Evolutionary conservation across 148 eudicot genomes (phyloP).

Genomic region (Rhododendron molle): DNA sequence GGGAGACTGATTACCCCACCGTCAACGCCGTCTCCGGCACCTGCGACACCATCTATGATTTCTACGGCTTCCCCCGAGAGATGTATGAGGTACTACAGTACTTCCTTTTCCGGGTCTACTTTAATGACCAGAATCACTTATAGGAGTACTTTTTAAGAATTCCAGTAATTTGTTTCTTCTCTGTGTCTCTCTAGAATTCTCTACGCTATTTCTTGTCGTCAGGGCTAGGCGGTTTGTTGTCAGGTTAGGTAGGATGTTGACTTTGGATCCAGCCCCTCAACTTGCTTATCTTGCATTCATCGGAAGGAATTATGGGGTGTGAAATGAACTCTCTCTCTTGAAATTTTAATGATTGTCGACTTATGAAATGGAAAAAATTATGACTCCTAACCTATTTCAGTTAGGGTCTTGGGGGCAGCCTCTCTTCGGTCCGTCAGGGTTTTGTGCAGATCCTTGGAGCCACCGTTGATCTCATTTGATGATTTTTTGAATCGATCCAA

Average conservation of each 20-base stretch:
- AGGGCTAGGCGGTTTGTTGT: not conserved
- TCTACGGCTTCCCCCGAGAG: slow-evolving; percentile 62
- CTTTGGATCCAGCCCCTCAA: not conserved
- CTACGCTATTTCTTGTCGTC: not conserved
- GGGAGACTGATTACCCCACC: slow-evolving; percentile 63
- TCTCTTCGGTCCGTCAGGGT: too few relatives aligned
- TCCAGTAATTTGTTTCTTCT: not conserved
- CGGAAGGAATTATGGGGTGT: too few relatives aligned
- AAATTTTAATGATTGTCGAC: too few relatives aligned
- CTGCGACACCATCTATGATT: slow-evolving; percentile 61
- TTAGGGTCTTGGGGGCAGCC: too few relatives aligned
- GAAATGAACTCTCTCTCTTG: too few relatives aligned
- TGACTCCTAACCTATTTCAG: too few relatives aligned
- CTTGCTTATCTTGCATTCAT: not conserved
- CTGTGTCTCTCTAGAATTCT: not conserved
- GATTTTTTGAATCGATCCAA: too few relatives aligned
- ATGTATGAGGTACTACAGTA: slow-evolving; percentile 52
- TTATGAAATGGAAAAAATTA: too few relatives aligned
- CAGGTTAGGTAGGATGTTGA: not conserved
- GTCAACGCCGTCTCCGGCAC: slow-evolving; percentile 42
- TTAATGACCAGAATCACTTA: too few relatives aligned
- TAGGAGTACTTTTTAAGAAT: too few relatives aligned
- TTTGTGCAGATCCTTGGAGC: too few relatives aligned
- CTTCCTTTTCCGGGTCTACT: not conserved
- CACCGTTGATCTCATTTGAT: too few relatives aligned